phyloP scores from a whole-genome alignment of 306 rosid species.

The Pterocarpus santalinus region DNA sequence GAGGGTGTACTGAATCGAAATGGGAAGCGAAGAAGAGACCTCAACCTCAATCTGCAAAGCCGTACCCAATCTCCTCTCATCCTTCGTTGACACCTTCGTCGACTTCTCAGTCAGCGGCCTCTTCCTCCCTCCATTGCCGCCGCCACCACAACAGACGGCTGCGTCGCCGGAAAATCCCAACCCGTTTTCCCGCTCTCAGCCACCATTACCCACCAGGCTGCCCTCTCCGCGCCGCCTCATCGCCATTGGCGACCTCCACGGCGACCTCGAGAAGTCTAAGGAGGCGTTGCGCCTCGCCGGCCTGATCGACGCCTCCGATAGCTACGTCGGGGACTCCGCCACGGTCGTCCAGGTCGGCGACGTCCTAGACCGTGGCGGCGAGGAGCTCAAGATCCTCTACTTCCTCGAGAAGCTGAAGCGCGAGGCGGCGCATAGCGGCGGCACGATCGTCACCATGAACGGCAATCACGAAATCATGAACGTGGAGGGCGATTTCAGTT shows the following conservation, averaged over 20 bases:
- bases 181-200: background rate
- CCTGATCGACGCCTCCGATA: conserved; percentile 65
- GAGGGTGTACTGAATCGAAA: background rate
- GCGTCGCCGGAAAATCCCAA: background rate
- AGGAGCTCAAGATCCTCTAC: conserved; percentile 82
- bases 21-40: conserved; percentile 36
- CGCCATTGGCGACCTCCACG: conserved; percentile 92
- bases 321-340: conserved; percentile 80
- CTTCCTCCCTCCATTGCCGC: conserved; percentile 62
- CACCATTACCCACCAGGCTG: conserved; percentile 57
- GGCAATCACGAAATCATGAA: conserved; percentile 99
- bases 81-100: conserved; percentile 85
- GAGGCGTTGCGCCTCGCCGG: conserved; percentile 76
- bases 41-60: conserved; percentile 58
- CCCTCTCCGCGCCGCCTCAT: conserved; percentile 67
- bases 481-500: conserved; percentile 83
- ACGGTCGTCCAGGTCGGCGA: conserved; percentile 89
- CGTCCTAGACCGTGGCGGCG: conserved; percentile 90
- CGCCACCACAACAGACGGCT: conserved; percentile 15
- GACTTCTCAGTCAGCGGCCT: conserved; percentile 90
- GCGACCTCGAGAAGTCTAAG: conserved; percentile 85
- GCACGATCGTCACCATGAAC: conserved; percentile 78
- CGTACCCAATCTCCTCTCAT: conserved; percentile 69
- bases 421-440: conserved; percentile 74
- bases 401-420: conserved; percentile 81